A percentile compares a stretch with the other conserved stretches of the same genome.
These are phyloP conservation scores for Coemansia sp. DNA, from an alignment of 192 early-diverging fungal genomes.

Conservation along the genomic window DNA sequence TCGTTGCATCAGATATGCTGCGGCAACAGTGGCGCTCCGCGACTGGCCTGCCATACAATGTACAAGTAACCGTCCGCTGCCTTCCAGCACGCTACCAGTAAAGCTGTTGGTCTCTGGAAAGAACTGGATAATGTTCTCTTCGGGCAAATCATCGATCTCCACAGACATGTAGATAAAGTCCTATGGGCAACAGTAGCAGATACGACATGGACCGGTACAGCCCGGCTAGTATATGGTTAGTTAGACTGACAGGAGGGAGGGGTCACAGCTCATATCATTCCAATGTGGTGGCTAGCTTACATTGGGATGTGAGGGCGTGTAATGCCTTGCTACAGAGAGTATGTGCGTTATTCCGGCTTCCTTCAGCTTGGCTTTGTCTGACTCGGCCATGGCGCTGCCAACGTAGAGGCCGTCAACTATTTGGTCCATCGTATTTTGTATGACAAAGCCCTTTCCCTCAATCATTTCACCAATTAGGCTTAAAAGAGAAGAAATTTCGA, in stretches of 20 bases:
- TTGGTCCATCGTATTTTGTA: conserved; percentile 54
- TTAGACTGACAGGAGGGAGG: not conserved
- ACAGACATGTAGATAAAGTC: conserved; percentile 62
- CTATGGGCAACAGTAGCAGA: conserved; percentile 6
- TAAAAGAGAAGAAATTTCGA: not conserved
- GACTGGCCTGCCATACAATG: conserved; percentile 77
- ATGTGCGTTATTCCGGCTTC: conserved; percentile 52
- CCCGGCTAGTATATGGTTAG: not conserved
- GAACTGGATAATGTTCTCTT: conserved; percentile 72
- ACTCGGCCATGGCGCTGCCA: conserved; percentile 58
- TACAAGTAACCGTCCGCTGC: conserved; percentile 64
- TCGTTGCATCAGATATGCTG: conserved; percentile 72
- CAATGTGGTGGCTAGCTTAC: conserved; percentile 17
- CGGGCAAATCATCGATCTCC: conserved; percentile 64
- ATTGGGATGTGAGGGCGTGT: conserved; percentile 40
- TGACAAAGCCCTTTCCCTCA: conserved; percentile 50
- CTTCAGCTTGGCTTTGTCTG: conserved; percentile 36
- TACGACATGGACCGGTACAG: not conserved
- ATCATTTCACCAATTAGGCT: conserved; percentile 11
- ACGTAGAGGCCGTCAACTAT: conserved; percentile 51
- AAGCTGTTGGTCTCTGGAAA: conserved; percentile 69
- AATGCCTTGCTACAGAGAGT: conserved; percentile 43
- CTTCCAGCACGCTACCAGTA: conserved; percentile 56
- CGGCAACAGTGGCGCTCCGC: conserved; percentile 66
- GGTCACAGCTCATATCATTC: not conserved